Percentiles rank a stretch among this genome's conserved stretches.
phyloP scores from a whole-genome alignment of 192 early-diverging fungal genomes.

The Spizellomyces punctatus region DNA sequence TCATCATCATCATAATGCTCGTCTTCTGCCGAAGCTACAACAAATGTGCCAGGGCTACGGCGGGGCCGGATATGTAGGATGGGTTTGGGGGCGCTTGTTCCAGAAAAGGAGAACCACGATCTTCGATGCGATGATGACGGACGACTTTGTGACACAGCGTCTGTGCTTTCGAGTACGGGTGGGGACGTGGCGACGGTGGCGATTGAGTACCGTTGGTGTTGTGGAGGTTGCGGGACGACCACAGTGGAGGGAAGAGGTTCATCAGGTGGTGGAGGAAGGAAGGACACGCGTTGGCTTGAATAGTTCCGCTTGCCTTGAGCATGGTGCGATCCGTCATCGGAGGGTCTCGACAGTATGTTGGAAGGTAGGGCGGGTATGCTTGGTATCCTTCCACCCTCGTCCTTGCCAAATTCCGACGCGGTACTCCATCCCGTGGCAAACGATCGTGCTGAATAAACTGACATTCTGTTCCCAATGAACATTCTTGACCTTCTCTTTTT shows the following conservation, averaged over 20 bases:
- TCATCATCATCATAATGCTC: background rate
- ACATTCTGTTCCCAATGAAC: background rate
- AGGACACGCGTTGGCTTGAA: background rate
- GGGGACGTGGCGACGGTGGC: background rate
- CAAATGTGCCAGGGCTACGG: constrained; percentile 3
- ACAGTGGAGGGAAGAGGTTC: background rate
- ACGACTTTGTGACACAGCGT: background rate
- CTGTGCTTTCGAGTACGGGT: background rate
- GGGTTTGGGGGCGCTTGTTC: background rate
- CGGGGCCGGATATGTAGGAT: constrained; percentile 4
- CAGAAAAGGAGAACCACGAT: constrained; percentile 6
- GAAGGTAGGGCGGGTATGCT: background rate
- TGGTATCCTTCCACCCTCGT: background rate
- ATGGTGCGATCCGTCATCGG: background rate
- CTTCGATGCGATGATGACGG: background rate
- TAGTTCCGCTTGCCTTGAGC: background rate
- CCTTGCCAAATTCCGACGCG: background rate
- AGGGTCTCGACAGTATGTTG: background rate
- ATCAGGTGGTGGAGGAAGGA: background rate
- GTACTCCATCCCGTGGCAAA: background rate
- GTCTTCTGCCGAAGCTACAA: constrained; percentile 3
- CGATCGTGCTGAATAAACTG: constrained; percentile 1
- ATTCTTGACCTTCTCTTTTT: background rate
- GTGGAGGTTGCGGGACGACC: background rate
- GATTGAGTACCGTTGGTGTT: background rate